Evolutionary conservation across 129 eudicot species (phyloP).

Genomic region (carrot (Daucus carota)): DNA sequence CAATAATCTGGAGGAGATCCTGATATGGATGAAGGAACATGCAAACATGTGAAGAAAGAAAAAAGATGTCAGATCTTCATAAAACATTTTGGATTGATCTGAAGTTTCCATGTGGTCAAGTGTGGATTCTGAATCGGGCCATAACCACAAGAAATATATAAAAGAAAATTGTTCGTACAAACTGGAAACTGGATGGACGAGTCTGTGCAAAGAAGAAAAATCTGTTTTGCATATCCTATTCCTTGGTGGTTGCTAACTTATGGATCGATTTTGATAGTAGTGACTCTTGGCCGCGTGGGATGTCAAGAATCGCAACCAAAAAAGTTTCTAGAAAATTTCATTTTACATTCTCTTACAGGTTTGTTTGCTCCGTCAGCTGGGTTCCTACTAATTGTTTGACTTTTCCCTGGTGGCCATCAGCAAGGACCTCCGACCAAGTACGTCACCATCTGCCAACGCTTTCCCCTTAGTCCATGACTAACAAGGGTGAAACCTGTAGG

Average conservation of each 20-base stretch:
- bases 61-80: neutral
- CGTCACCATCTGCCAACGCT: neutral
- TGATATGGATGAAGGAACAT: neutral
- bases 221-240: neutral
- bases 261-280: neutral
- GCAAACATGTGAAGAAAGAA: neutral
- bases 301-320: neutral
- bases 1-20: neutral
- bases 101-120: neutral
- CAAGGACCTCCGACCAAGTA: neutral
- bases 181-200: neutral
- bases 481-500: neutral
- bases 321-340: neutral
- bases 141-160: neutral
- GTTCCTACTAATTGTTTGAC: neutral
- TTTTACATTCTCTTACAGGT: neutral
- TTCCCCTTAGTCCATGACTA: neutral
- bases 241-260: neutral
- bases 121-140: neutral
- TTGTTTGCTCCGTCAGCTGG: too few species aligned
- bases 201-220: neutral
- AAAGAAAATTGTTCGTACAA: neutral
- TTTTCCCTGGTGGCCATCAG: neutral
- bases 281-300: neutral
- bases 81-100: neutral